Evolutionary conservation across 768 basidiomycete genomes (phyloP).

Genomic region (Calocybe cyanea): DNA sequence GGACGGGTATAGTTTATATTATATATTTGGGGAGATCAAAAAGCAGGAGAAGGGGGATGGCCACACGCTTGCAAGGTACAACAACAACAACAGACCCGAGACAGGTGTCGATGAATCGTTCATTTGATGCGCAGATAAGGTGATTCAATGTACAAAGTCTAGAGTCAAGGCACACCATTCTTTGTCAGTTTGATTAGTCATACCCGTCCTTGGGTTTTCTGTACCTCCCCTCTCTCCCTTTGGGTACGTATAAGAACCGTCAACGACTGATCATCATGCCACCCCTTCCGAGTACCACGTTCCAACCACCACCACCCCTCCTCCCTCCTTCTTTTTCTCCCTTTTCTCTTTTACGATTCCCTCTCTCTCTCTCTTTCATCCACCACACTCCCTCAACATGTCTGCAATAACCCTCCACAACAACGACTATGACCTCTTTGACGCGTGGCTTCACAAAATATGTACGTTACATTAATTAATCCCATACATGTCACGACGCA

Average conservation of each 20-base stretch:
- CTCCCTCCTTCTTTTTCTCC: neutral
- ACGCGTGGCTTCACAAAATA: slow-evolving; percentile 76
- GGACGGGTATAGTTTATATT: slow-evolving; percentile 1
- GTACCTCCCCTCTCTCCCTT: too few relatives aligned
- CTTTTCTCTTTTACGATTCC: slow-evolving; percentile 2
- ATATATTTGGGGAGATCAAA: too few relatives aligned
- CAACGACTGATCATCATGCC: slow-evolving; percentile 3
- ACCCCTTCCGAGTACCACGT: neutral
- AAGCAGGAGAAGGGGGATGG: too few relatives aligned
- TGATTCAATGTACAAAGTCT: too few relatives aligned
- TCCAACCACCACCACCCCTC: neutral
- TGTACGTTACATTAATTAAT: too few relatives aligned
- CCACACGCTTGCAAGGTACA: too few relatives aligned
- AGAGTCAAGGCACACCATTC: slow-evolving; percentile 11
- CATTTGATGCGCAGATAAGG: too few relatives aligned
- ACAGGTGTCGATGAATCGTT: too few relatives aligned
- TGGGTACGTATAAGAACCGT: neutral
- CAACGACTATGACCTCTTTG: slow-evolving; percentile 75
- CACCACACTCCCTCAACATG: slow-evolving; percentile 9
- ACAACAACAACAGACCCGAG: too few relatives aligned
- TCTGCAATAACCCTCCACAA: slow-evolving; percentile 42
- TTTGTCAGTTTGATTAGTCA: neutral
- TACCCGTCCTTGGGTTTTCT: neutral
- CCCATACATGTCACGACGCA: too few relatives aligned
- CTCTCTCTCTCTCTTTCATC: slow-evolving; percentile 4